phyloP scores from a whole-genome alignment of 139 green algal species.

The Tetraselmis chui region DNA sequence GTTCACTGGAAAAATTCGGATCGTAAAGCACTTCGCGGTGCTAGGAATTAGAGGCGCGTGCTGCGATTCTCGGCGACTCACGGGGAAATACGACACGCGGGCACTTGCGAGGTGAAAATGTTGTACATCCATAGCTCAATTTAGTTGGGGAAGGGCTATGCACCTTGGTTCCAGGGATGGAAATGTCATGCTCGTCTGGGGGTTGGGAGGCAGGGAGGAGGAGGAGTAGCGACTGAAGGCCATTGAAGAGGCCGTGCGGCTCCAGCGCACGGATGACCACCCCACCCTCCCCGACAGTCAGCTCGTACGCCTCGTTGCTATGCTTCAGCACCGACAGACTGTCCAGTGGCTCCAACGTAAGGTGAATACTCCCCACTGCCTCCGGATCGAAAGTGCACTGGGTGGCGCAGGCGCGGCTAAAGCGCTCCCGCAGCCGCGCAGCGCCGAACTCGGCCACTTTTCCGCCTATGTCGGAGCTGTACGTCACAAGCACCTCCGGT shows the following conservation, averaged over 20 bases:
- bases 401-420: too few relatives aligned
- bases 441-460: neutral
- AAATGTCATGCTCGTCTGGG: neutral
- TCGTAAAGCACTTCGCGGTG: too few relatives aligned
- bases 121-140: neutral
- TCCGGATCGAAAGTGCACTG: neutral
- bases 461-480: neutral
- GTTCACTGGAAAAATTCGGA: too few relatives aligned
- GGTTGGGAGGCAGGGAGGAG: conserved; percentile 23
- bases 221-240: conserved; percentile 45
- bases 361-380: neutral
- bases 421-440: neutral
- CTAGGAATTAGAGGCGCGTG: too few relatives aligned
- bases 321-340: conserved; percentile 9
- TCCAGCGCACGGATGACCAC: conserved; percentile 22
- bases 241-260: conserved; percentile 47
- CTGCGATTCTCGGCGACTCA: too few relatives aligned
- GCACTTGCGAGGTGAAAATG: neutral
- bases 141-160: neutral
- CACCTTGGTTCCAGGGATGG: neutral
- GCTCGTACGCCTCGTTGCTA: conserved; percentile 37
- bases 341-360: neutral
- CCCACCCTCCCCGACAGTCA: conserved; percentile 19
- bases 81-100: too few relatives aligned
- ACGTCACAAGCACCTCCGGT: neutral